Conservation (phyloP, 2,329 filamentous ascomycete genomes). For the Corynespora cassiicola region DNA sequence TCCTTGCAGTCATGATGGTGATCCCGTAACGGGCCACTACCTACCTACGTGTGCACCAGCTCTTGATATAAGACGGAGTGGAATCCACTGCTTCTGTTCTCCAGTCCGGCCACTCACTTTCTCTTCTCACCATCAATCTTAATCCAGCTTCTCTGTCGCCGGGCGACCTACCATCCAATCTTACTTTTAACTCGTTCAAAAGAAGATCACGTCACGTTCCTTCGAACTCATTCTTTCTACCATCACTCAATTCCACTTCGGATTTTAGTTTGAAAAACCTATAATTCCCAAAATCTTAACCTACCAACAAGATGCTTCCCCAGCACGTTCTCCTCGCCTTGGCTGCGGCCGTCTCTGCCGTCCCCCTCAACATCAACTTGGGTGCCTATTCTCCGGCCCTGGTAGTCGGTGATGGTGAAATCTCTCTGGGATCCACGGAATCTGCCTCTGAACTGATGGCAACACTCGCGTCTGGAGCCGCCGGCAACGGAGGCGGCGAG, state of each 20-base stretch:
- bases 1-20: slow-evolving; percentile 15
- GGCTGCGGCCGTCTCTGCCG: slow-evolving; percentile 44
- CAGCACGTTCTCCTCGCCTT: slow-evolving; percentile 45
- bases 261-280: slow-evolving; percentile 24
- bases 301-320: slow-evolving; percentile 44
- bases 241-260: slow-evolving; percentile 8
- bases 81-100: slow-evolving; percentile 35
- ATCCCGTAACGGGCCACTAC: no score
- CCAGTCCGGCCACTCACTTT: slow-evolving; percentile 47
- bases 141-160: slow-evolving; percentile 36
- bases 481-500: slow-evolving; percentile 23
- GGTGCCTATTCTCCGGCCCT: slow-evolving; percentile 59
- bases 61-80: slow-evolving; percentile 33
- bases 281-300: slow-evolving; percentile 18
- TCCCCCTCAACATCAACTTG: slow-evolving; percentile 61
- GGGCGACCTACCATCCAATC: slow-evolving; percentile 34
- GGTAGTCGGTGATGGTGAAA: slow-evolving; percentile 62
- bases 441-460: slow-evolving; percentile 52
- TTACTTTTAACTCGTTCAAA: slow-evolving; percentile 21
- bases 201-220: slow-evolving; percentile 26
- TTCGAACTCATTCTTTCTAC: slow-evolving; percentile 19
- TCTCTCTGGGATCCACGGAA: slow-evolving; percentile 54
- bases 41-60: slow-evolving; percentile 11
- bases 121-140: slow-evolving; percentile 33
- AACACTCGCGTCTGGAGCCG: slow-evolving; percentile 52